Evolutionary conservation across 805 yeast species (phyloP), one percentile per base, ranked within the genome.

Genomic region (Candida corydali): DNA sequence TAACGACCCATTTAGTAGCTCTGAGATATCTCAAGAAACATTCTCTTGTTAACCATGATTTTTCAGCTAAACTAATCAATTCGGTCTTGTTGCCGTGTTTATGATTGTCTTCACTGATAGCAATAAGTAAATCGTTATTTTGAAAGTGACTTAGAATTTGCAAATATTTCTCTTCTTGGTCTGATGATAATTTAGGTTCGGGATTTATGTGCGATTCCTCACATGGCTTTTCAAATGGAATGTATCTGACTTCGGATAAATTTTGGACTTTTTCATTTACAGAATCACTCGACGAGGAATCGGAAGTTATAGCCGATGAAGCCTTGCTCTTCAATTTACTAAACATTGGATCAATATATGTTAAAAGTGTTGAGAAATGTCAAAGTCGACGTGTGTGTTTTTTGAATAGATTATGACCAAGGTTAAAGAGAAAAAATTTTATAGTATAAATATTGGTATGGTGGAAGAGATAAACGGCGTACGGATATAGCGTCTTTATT

Each of bases 21-120:
- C 97, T 75, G 38, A 91, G 65, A 57, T 93, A 93, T 55, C 99
- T 76, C 51, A 87, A 61, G 40, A 93, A 70, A 56, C 98, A 93
- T 57, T 93, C 98, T 50, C 83, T 75, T 2, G 97, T 85, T 38
- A 93, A 68, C 98, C 98, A 93, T 0, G 95, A 82, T 57, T 79
- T 83, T 59, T 93, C 98, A 30, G 65, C 56, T 5, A 44, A 52
- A 5, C 57, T 51, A 20, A 63, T 41, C 7, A 48, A 49, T 31
- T 47, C 46, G 32, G 54, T 54, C 34, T 59, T 57, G n/a, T 57
- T 57, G 1, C 57, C 55, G 16, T 59, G 59, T 35, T 73, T 72
- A 31, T 65, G 64, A 15, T 64, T 59, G 16, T 71, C 70, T 50
- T 80, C 86, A 16, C 61, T 60, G 9, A 61, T 53, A 2, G 84